phyloP scores from a whole-genome alignment of 2,329 filamentous ascomycete genomes.

The Trichophyton verrucosum region DNA sequence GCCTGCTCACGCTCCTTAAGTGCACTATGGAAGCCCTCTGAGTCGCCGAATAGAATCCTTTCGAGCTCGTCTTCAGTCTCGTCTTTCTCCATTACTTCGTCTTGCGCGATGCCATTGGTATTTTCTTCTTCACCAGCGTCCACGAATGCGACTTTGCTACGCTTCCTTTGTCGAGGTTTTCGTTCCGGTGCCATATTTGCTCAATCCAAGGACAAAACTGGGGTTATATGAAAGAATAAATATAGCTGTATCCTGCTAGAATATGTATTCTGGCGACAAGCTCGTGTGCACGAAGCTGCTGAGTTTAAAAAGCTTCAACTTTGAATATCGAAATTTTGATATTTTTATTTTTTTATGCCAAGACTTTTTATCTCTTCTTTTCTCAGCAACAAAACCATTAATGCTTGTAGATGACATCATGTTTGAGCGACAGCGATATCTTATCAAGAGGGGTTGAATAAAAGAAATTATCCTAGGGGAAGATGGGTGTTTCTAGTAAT shows the following conservation, averaged over 20 bases:
- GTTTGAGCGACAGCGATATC: background rate
- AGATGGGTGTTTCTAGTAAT: background rate
- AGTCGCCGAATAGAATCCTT: constrained; percentile 76
- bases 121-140: background rate
- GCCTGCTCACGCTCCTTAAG: constrained; percentile 48
- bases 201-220: background rate
- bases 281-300: background rate
- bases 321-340: background rate
- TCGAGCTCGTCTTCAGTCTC: constrained; percentile 76
- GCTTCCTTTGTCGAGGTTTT: background rate
- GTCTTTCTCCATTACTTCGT: constrained; percentile 45
- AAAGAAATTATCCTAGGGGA: background rate
- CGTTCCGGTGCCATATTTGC: background rate
- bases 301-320: background rate
- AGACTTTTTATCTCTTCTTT: background rate
- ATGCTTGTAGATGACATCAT: background rate
- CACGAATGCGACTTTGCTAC: background rate
- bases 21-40: constrained; percentile 64
- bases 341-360: background rate
- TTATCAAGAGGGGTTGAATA: background rate
- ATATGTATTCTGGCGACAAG: background rate
- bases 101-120: background rate
- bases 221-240: background rate
- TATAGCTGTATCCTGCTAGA: background rate
- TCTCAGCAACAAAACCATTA: background rate